Conservation (phyloP, 2,329 filamentous ascomycete species). For the Claviceps maximensis region DNA sequence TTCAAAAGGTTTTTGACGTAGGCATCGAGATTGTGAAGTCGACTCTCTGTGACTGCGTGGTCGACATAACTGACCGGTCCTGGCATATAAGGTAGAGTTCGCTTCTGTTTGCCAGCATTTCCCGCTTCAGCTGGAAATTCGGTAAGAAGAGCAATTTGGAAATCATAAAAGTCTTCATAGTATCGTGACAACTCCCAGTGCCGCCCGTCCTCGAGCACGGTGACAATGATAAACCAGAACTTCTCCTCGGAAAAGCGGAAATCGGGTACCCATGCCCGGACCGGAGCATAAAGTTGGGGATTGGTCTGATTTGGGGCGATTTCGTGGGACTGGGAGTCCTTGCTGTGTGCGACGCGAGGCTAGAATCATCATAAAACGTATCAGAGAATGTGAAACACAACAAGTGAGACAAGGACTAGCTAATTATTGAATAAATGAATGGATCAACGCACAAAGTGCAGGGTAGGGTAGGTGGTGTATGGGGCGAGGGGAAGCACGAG, state of each 20-base stretch:
- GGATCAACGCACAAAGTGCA: too few relatives aligned
- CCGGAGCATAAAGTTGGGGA: slow-evolving; percentile 56
- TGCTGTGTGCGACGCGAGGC: slow-evolving; percentile 16
- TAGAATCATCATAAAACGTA: background rate
- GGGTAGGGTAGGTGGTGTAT: too few relatives aligned
- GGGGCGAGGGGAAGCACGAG: background rate
- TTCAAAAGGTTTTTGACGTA: slow-evolving; percentile 86
- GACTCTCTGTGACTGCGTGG: slow-evolving; percentile 89
- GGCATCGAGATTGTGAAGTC: slow-evolving; percentile 82
- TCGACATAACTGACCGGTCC: slow-evolving; percentile 96
- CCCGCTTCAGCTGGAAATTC: slow-evolving; percentile 89
- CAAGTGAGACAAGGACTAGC: background rate
- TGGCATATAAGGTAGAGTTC: slow-evolving; percentile 91
- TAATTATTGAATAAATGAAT: background rate
- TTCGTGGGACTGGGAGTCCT: slow-evolving; percentile 20
- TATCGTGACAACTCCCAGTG: slow-evolving; percentile 90
- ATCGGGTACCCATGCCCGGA: slow-evolving; percentile 73
- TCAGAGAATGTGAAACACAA: background rate
- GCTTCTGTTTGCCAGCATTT: slow-evolving; percentile 63
- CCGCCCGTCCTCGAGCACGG: slow-evolving; percentile 74
- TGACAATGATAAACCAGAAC: slow-evolving; percentile 97
- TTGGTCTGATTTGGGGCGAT: slow-evolving; percentile 27
- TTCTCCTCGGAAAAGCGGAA: slow-evolving; percentile 97
- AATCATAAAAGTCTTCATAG: slow-evolving; percentile 98
- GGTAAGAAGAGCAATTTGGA: slow-evolving; percentile 88